Conservation (phyloP, 441 rosid genomes). For the Populus trichocarpa region DNA sequence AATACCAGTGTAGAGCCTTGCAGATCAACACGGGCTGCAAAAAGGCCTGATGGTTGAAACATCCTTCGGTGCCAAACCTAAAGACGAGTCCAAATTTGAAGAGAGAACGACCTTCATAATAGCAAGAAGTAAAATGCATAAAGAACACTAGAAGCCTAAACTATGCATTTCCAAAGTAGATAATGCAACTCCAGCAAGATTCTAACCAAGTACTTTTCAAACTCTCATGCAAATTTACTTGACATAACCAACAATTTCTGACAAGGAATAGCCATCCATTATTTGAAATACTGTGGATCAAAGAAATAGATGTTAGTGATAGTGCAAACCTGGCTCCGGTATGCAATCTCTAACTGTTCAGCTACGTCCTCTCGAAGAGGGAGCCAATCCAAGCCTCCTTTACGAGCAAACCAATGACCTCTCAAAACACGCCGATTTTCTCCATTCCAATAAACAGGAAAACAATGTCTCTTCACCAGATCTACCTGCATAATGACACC, state of each 20-base stretch:
- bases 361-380: conserved; percentile 93
- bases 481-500: conserved; percentile 65
- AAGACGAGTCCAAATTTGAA: conserved; percentile 21
- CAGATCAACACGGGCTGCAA: conserved; percentile 96
- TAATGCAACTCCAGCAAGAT: neutral
- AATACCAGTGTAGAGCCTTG: conserved; percentile 88
- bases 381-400: conserved; percentile 94
- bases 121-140: neutral
- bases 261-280: conserved; percentile 3
- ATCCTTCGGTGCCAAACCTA: conserved; percentile 98
- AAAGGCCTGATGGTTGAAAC: conserved; percentile 93
- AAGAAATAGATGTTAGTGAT: conserved; percentile 3
- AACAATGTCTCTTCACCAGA: conserved; percentile 76
- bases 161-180: neutral
- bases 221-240: neutral
- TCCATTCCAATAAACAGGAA: conserved; percentile 97
- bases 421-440: conserved; percentile 95
- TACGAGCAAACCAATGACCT: conserved; percentile 98
- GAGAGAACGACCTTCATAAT: neutral
- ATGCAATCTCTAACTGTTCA: conserved; percentile 93
- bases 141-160: neutral
- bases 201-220: neutral
- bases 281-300: neutral
- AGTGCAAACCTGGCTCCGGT: conserved; percentile 59
- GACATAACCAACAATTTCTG: neutral